A percentile compares a stretch with the other conserved stretches of the same genome.
Conservation (phyloP, 2,329 filamentous ascomycete genomes). For the Diplodia sapinea region DNA sequence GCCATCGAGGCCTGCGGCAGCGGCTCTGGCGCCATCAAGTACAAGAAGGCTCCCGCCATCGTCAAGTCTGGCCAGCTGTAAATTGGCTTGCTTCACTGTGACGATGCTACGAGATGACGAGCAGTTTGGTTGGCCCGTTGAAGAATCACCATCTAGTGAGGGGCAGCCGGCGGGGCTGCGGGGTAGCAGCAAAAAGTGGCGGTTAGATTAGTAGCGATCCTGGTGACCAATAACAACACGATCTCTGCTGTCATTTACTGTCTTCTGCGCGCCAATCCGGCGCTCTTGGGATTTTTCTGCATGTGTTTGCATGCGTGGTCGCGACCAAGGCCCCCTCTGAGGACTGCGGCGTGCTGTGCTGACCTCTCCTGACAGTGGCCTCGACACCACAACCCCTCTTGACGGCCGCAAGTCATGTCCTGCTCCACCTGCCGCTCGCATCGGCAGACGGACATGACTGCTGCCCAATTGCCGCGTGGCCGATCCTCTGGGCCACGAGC, state of each 20-base stretch:
- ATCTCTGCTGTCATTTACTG: slow-evolving; percentile 25
- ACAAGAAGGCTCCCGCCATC: slow-evolving; percentile 61
- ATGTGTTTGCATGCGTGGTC: neutral
- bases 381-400: neutral
- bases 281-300: neutral
- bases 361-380: slow-evolving; percentile 7
- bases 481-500: neutral
- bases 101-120: slow-evolving; percentile 27
- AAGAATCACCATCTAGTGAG: slow-evolving; percentile 21
- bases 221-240: slow-evolving; percentile 14
- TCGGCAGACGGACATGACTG: slow-evolving; percentile 9
- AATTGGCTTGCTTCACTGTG: slow-evolving; percentile 16
- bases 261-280: neutral
- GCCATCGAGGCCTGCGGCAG: slow-evolving; percentile 65
- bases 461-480: slow-evolving; percentile 8
- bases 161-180: slow-evolving; percentile 29
- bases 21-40: slow-evolving; percentile 59
- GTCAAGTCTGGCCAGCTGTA: slow-evolving; percentile 53
- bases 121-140: slow-evolving; percentile 13
- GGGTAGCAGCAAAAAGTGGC: slow-evolving; percentile 31
- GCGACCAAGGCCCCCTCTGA: neutral
- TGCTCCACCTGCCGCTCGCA: neutral
- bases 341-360: slow-evolving; percentile 7
- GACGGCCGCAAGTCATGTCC: slow-evolving; percentile 17
- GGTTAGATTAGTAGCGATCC: slow-evolving; percentile 31